Base-by-base conservation (phyloP, 768 basidiomycete species). In the Amanita jacksonii region DNA sequence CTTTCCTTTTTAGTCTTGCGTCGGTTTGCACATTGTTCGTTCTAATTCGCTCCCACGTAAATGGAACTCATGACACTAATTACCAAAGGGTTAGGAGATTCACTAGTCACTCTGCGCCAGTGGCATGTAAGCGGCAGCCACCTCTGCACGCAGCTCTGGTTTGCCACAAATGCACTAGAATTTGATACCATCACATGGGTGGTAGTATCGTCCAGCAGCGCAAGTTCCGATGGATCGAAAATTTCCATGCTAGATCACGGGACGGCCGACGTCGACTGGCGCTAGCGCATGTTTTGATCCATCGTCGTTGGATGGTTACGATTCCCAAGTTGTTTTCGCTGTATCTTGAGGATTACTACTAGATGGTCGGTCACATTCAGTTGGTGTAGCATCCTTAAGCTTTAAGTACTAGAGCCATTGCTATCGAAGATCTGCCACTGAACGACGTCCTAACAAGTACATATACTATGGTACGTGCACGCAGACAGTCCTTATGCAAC, bases 401-500 rank as follows among this genome's bases (percentile, higher is more conserved):
- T n/a, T n/a, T n/a, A n/a, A n/a, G n/a, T n/a, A n/a, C n/a, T n/a
- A n/a, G 18, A 89, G 70, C 87, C 87, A 90, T 82, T 86, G 79
- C 81, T 87, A 47, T 5, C 3, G 25, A 51, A 28, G 42, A 45
- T 36, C 42, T 35, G 27, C 35, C 33, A 35, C 15, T 41, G 22
- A 18, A 25, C 46, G 24, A 37, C 43, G 10, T 40, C 7, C 22
- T 19, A 24, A 18, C n/a, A 35, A 10, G 27, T n/a, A 47, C 41
- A 22, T 7, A 22, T 24, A 18, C 4, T 37, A 30, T 6, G 59
- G n/a, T n/a, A n/a, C 73, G 15, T 41, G 85, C 85, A 67, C 81
- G 69, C 19, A 90, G 59, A 64, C 87, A 90, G 15, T 67, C 70
- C 54, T 79, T 76, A 57, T 90, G 87, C 51, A 88, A 61, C 85